phyloP scores from a whole-genome alignment of 2,329 filamentous ascomycete genomes.

The Cryphonectria naterciae region DNA sequence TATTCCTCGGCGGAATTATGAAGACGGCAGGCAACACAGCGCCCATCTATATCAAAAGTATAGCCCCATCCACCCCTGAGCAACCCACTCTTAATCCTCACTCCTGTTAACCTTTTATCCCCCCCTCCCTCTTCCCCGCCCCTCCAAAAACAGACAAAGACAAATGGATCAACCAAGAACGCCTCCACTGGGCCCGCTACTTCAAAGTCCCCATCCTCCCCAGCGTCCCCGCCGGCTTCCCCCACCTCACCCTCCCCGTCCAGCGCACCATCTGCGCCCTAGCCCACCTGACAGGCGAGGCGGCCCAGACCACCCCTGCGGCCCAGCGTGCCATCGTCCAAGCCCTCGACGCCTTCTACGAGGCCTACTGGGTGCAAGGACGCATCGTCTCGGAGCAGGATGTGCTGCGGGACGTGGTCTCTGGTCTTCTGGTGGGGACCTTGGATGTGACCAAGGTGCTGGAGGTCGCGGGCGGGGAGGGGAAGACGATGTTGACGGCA shows the following conservation, averaged over 20 bases:
- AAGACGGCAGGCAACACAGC: conserved; percentile 43
- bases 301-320: conserved; percentile 19
- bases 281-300: conserved; percentile 30
- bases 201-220: conserved; percentile 42
- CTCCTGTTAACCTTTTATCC: neutral
- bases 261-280: conserved; percentile 42
- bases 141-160: conserved; percentile 41
- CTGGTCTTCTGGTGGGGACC: conserved; percentile 31
- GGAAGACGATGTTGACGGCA: conserved; percentile 37
- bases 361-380: conserved; percentile 40
- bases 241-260: conserved; percentile 40
- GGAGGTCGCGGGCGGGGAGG: conserved; percentile 34
- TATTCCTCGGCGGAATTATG: conserved; percentile 45
- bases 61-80: conserved; percentile 19
- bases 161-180: conserved; percentile 41
- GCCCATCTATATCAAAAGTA: conserved; percentile 44
- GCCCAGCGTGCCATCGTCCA: conserved; percentile 30
- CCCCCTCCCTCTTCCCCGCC: neutral
- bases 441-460: conserved; percentile 37
- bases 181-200: conserved; percentile 40
- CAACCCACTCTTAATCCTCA: neutral
- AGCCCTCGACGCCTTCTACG: conserved; percentile 40
- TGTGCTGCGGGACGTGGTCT: conserved; percentile 36
- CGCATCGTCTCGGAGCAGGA: conserved; percentile 35
- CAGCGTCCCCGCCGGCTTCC: conserved; percentile 40